Percentiles rank a stretch among this genome's conserved stretches.
Evolutionary conservation across 345 rosid species (phyloP).

Genomic region (Adansonia digitata): DNA sequence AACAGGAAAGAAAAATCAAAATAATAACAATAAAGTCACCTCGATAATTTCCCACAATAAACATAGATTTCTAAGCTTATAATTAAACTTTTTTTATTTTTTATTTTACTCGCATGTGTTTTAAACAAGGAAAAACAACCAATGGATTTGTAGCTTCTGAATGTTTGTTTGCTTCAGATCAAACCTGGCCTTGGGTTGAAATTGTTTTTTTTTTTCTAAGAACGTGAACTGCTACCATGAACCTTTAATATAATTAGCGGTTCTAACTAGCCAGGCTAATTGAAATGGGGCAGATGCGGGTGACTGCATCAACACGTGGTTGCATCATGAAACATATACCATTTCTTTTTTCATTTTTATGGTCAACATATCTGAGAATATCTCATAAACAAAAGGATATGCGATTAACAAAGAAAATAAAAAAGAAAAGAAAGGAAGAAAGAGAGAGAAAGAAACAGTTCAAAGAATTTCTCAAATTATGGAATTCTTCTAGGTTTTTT

Average conservation of each 20-base stretch:
- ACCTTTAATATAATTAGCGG: background rate
- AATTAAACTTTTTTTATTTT: background rate
- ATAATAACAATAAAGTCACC: background rate
- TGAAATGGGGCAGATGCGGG: background rate
- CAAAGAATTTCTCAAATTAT: background rate
- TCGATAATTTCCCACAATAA: background rate
- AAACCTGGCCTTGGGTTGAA: background rate
- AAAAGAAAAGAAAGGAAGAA: background rate
- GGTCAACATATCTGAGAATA: background rate
- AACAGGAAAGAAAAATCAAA: background rate
- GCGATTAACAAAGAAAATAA: background rate
- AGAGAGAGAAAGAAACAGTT: background rate
- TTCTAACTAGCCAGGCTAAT: background rate
- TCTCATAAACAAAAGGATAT: constrained; percentile 7
- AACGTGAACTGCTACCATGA: background rate
- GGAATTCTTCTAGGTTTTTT: constrained; percentile 7
- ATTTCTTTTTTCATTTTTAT: background rate
- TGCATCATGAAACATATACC: background rate
- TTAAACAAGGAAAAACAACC: background rate
- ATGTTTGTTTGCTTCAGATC: constrained; percentile 8
- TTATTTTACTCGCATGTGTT: background rate
- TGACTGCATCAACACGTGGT: constrained; percentile 3
- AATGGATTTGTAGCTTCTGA: constrained; percentile 1
- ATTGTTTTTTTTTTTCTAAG: background rate
- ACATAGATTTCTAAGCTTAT: background rate